Percentiles rank a stretch among this genome's conserved stretches.
phyloP scores from a whole-genome alignment of 345 rosid species.

The Corchorus olitorius region DNA sequence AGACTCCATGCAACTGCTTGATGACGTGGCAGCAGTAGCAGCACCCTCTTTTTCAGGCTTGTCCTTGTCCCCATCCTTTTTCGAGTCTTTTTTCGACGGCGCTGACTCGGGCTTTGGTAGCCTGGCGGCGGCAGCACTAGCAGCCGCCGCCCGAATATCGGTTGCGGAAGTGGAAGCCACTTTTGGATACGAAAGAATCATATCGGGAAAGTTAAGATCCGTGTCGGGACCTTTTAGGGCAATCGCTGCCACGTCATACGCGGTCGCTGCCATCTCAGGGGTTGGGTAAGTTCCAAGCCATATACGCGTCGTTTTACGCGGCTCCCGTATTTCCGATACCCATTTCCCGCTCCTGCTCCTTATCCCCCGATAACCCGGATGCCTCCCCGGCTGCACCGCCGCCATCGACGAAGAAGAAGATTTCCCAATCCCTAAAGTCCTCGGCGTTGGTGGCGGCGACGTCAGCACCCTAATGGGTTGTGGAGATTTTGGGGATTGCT shows the following conservation, averaged over 20 bases:
- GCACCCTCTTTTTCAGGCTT: slow-evolving; percentile 16
- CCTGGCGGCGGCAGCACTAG: slow-evolving; percentile 50
- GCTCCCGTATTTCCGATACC: slow-evolving; percentile 85
- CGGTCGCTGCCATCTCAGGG: slow-evolving; percentile 83
- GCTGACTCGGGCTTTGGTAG: slow-evolving; percentile 16
- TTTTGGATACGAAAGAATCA: slow-evolving; percentile 45
- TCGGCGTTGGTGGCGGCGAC: slow-evolving; percentile 20
- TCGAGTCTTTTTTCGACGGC: slow-evolving; percentile 9
- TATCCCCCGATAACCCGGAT: slow-evolving; percentile 53
- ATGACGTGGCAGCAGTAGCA: slow-evolving; percentile 4
- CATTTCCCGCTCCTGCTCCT: slow-evolving; percentile 73
- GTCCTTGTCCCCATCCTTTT: slow-evolving; percentile 28
- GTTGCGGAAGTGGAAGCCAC: slow-evolving; percentile 50
- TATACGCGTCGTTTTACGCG: slow-evolving; percentile 65
- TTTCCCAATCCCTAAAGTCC: slow-evolving; percentile 9
- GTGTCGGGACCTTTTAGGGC: slow-evolving; percentile 69
- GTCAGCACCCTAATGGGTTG: background rate
- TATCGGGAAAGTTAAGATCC: slow-evolving; percentile 55
- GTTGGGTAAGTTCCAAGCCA: slow-evolving; percentile 77
- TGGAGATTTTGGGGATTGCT: slow-evolving; percentile 5
- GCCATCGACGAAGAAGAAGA: slow-evolving; percentile 14
- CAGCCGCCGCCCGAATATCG: slow-evolving; percentile 64
- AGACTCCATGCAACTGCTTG: slow-evolving; percentile 17
- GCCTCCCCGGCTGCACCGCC: slow-evolving; percentile 32
- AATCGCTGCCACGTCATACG: slow-evolving; percentile 75